Evolutionary conservation across 176 grass and related monocot species (phyloP).

Genomic region (Phragmites australis): DNA sequence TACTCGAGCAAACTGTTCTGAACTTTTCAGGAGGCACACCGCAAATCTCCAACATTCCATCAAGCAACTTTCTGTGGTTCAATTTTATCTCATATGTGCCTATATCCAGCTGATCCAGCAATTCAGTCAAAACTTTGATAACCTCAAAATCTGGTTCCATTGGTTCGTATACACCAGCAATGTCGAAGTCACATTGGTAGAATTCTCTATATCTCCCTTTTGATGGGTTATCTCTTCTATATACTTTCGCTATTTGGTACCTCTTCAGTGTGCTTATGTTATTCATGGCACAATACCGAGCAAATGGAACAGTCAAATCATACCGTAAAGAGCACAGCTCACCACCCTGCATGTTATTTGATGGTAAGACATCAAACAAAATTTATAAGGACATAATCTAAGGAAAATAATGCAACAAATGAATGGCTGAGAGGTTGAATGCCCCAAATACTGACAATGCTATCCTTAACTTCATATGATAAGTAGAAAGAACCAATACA

Average conservation of each 20-base stretch:
- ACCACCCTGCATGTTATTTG: constrained; percentile 66
- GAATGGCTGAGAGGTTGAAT: neutral
- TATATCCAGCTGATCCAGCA: constrained; percentile 87
- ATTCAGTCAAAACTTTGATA: constrained; percentile 84
- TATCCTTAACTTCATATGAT: neutral
- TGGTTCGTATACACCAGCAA: constrained; percentile 76
- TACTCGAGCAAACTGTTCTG: constrained; percentile 98
- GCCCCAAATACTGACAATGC: neutral
- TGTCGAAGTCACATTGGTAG: constrained; percentile 98
- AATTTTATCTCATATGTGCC: constrained; percentile 90
- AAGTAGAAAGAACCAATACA: neutral
- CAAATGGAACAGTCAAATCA: constrained; percentile 97
- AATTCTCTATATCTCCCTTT: constrained; percentile 95
- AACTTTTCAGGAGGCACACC: constrained; percentile 94
- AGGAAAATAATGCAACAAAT: constrained; percentile 10
- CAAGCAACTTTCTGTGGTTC: constrained; percentile 90
- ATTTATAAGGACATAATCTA: neutral
- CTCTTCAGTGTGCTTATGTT: constrained; percentile 76
- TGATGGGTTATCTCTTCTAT: constrained; percentile 97
- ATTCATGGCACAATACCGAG: constrained; percentile 92
- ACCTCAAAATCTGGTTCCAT: constrained; percentile 98
- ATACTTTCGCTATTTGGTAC: constrained; percentile 99
- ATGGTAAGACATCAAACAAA: constrained; percentile 3
- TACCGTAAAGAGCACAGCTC: constrained; percentile 96
- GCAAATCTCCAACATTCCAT: constrained; percentile 96